phyloP scores from a whole-genome alignment of 768 basidiomycete genomes.

The Hygrocybe punicea region DNA sequence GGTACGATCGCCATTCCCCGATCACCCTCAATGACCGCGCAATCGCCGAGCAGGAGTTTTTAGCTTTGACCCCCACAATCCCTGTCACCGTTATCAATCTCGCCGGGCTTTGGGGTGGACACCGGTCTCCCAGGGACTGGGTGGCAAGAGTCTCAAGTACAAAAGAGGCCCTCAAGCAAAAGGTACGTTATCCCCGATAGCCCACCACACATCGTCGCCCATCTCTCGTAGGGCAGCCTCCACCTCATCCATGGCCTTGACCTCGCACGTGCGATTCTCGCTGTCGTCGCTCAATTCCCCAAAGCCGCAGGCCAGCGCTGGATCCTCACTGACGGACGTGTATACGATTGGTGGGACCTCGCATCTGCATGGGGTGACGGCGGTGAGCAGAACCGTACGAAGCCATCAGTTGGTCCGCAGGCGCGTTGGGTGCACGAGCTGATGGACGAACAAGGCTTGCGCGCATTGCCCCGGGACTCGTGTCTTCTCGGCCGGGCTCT shows the following conservation, averaged over 20 bases:
- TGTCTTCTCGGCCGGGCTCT: conserved; percentile 50
- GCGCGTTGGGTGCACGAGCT: conserved; percentile 56
- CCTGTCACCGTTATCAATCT: conserved; percentile 59
- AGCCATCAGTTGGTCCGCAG: conserved; percentile 34
- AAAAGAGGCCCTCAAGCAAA: conserved; percentile 50
- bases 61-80: conserved; percentile 38
- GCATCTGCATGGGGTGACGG: conserved; percentile 50
- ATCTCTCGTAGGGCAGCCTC: conserved; percentile 44
- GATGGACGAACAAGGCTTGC: conserved; percentile 49
- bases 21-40: conserved; percentile 45
- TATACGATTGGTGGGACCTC: conserved; percentile 70
- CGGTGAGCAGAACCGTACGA: conserved; percentile 15
- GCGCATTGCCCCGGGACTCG: conserved; percentile 50
- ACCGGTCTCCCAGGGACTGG: conserved; percentile 49
- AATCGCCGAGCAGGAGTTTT: conserved; percentile 53
- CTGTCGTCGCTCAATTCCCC: conserved; percentile 46
- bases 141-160: conserved; percentile 51
- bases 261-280: conserved; percentile 56
- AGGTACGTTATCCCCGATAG: conserved; percentile 32
- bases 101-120: conserved; percentile 60
- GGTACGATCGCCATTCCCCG: conserved; percentile 54
- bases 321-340: conserved; percentile 52
- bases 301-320: conserved; percentile 52
- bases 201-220: neutral
- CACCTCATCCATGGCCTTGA: conserved; percentile 64